Evolutionary conservation across 441 rosid species (phyloP), one percentile per base, ranked within the genome.

Genomic region (Adansonia rubrostipa): DNA sequence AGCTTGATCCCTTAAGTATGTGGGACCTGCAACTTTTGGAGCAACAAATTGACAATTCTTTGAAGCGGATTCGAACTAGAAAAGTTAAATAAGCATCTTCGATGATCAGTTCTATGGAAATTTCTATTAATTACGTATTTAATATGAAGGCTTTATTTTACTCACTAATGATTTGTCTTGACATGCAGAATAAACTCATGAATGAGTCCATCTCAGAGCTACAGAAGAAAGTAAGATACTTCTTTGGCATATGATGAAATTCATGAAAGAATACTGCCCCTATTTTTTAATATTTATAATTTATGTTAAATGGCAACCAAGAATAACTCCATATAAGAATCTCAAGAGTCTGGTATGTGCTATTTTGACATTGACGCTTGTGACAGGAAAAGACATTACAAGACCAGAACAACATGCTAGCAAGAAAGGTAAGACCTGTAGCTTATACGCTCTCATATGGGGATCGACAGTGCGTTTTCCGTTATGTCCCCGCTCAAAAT

Each of bases 21-120:
- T 84, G 86, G 69, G 92, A 90, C 57, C 87, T 90, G 40, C 92
- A 85, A 75, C 79, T 83, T 65, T 81, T 90, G 81, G 94, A 90
- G 77, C 94, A 89, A 57, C 92, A 90, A 74, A 85, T 90, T 53
- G 90, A 88, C 40, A 82, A 73, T 57, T 85, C 88, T 75, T 88
- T 91, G 6, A 87, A 86, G 83, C 91, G 90, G 57, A 77, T 91
- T 2, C 80, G 92, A 77, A 63, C 81, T 24, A 83, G 82, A 76
- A 85, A 86, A 89, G 94, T 88, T 2, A 74, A 62, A 53, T 36
- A 3, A 36, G 40, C 40, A 36, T 36, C 40, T 3, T 36, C 40
- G 5, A 20, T 0, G 61, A 66, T 5, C 47, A 13, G 9, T 36
- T 36, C 4, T 64, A 14, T 14, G 68, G 15, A 33, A 7, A 36